These are phyloP conservation scores for Sarcomyxa edulis DNA, from an alignment of 768 basidiomycete genomes.

Conservation along the genomic window DNA sequence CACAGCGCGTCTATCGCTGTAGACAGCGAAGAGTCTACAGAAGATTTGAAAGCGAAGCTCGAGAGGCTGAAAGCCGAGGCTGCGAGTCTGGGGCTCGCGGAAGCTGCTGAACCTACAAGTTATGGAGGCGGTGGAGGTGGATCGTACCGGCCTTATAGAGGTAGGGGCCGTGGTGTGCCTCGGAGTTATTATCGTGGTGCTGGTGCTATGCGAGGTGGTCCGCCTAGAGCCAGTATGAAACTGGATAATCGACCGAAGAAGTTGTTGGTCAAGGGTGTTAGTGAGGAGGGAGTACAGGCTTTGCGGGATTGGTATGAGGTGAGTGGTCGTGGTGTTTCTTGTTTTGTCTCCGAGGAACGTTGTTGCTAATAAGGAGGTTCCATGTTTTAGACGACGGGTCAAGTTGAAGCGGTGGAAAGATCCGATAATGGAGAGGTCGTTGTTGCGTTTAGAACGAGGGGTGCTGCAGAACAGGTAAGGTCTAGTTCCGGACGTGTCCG, in stretches of 20 bases:
- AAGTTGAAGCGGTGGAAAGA: slow-evolving; percentile 59
- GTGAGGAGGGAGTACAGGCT: slow-evolving; percentile 44
- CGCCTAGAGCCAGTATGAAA: slow-evolving; percentile 72
- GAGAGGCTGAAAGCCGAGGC: slow-evolving; percentile 81
- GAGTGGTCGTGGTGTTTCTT: slow-evolving; percentile 9
- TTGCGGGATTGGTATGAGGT: slow-evolving; percentile 86
- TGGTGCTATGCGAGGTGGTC: slow-evolving; percentile 60
- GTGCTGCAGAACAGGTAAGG: slow-evolving; percentile 72
- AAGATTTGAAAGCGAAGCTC: slow-evolving; percentile 68
- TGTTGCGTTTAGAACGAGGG: slow-evolving; percentile 67
- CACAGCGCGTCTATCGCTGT: slow-evolving; percentile 35
- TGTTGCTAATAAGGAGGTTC: slow-evolving; percentile 7
- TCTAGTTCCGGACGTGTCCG: slow-evolving; percentile 1
- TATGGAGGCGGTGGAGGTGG: slow-evolving; percentile 29
- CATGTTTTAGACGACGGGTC: slow-evolving; percentile 54
- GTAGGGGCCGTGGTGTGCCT: slow-evolving; percentile 53
- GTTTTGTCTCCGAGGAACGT: background rate
- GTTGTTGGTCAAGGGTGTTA: slow-evolving; percentile 67
- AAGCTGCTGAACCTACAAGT: slow-evolving; percentile 33
- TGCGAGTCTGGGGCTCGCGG: slow-evolving; percentile 66
- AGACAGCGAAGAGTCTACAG: slow-evolving; percentile 50
- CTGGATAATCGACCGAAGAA: slow-evolving; percentile 87
- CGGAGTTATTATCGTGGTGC: slow-evolving; percentile 59
- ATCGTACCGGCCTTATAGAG: slow-evolving; percentile 68
- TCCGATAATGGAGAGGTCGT: slow-evolving; percentile 53